These are phyloP conservation scores for Apium graveolens DNA, from an alignment of 129 eudicot species.

Conservation along the genomic window DNA sequence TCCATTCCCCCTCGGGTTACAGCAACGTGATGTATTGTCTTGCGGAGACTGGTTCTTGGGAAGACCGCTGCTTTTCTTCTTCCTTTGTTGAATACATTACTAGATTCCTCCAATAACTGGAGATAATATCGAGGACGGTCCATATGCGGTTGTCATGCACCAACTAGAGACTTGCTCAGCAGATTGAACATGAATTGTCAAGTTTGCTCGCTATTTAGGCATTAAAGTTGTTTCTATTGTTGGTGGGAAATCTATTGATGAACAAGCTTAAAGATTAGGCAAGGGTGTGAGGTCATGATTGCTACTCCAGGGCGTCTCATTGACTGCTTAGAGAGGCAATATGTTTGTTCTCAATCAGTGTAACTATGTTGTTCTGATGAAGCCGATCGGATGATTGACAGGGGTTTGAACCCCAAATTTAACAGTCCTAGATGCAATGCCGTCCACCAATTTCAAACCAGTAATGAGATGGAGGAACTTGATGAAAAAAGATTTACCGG, in stretches of 20 bases:
- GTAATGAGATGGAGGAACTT: background rate
- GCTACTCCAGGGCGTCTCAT: background rate
- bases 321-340: background rate
- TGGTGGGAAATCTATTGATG: background rate
- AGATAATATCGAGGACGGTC: background rate
- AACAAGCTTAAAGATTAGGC: background rate
- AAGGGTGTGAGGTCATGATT: conserved; percentile 1
- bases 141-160: background rate
- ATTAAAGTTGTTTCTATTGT: background rate
- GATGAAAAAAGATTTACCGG: background rate
- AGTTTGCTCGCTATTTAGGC: background rate
- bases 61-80: background rate
- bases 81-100: background rate
- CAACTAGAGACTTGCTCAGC: background rate
- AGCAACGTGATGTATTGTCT: background rate
- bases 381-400: background rate
- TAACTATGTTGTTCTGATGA: conserved; percentile 3
- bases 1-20: background rate
- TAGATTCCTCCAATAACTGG: background rate
- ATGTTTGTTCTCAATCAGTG: background rate
- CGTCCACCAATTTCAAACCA: background rate
- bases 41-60: background rate
- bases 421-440: background rate
- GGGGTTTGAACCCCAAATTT: background rate
- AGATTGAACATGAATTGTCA: background rate